Evolutionary conservation across 495 filamentous ascomycete species (phyloP).

Genomic region (Cladorrhinum samala): DNA sequence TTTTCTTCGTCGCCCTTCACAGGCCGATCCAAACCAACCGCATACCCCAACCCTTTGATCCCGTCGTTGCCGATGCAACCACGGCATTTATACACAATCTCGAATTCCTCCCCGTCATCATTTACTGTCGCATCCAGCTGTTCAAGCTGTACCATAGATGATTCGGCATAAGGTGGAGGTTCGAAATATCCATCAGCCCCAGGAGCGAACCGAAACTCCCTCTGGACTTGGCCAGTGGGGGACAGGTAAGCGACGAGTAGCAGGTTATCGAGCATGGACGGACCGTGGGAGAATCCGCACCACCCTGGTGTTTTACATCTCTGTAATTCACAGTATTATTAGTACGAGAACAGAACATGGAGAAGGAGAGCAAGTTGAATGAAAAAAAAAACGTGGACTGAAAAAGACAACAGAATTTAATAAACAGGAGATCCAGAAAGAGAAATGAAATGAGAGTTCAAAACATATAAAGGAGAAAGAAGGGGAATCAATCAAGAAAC

Average conservation of each 20-base stretch:
- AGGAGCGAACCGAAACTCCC: background rate
- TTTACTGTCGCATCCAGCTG: background rate
- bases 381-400: no score
- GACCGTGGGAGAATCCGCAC: background rate
- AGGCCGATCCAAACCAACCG: background rate
- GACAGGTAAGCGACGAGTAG: background rate
- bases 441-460: no score
- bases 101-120: background rate
- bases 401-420: no score
- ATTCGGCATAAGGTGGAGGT: background rate
- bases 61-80: background rate
- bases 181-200: background rate
- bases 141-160: background rate
- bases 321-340: no score
- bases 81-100: background rate
- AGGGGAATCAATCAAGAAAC: no score
- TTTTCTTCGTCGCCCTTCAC: background rate
- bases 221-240: background rate
- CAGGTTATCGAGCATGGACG: background rate
- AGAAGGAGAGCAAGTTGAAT: no score
- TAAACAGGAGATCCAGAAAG: no score
- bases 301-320: background rate
- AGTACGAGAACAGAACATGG: no score
- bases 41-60: background rate
- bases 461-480: no score